phyloP scores from a whole-genome alignment of 2,329 filamentous ascomycete genomes.

The Emydomyces testavorans region DNA sequence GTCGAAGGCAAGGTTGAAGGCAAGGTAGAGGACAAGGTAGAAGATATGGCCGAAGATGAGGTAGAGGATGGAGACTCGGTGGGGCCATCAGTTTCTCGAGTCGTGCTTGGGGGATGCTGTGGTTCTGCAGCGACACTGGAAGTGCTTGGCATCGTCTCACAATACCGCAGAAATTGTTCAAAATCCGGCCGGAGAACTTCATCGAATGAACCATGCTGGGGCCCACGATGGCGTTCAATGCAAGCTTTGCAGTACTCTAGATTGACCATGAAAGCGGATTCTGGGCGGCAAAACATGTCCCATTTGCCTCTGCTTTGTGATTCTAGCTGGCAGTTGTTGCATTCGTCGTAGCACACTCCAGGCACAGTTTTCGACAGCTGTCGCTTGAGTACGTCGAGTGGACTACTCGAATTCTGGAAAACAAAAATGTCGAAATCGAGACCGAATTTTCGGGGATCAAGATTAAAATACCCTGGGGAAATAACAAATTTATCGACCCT shows the following conservation, averaged over 20 bases:
- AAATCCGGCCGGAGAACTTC: slow-evolving; percentile 29
- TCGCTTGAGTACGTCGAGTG: slow-evolving; percentile 26
- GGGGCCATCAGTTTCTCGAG: not conserved
- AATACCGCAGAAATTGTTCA: slow-evolving; percentile 39
- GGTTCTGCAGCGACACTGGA: not conserved
- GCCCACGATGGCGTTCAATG: slow-evolving; percentile 23
- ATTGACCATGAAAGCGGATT: slow-evolving; percentile 35
- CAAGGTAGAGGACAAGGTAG: not conserved
- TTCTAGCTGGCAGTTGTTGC: slow-evolving; percentile 42
- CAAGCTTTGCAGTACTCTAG: slow-evolving; percentile 37
- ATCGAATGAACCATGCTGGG: not conserved
- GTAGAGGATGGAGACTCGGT: not conserved
- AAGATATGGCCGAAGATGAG: not conserved
- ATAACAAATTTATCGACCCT: slow-evolving; percentile 40
- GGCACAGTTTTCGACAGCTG: slow-evolving; percentile 31
- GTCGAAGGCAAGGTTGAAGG: not conserved
- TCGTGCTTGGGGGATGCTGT: slow-evolving; percentile 1
- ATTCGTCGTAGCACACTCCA: slow-evolving; percentile 42
- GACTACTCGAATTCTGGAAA: slow-evolving; percentile 20
- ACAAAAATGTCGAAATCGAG: slow-evolving; percentile 53
- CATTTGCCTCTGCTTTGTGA: slow-evolving; percentile 41
- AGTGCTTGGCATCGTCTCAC: slow-evolving; percentile 19
- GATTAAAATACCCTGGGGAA: slow-evolving; percentile 50
- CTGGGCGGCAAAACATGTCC: slow-evolving; percentile 34
- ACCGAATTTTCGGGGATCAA: slow-evolving; percentile 53